Evolutionary conservation across 257 asterid species (phyloP).

Genomic region (Rubia yunnanensis): DNA sequence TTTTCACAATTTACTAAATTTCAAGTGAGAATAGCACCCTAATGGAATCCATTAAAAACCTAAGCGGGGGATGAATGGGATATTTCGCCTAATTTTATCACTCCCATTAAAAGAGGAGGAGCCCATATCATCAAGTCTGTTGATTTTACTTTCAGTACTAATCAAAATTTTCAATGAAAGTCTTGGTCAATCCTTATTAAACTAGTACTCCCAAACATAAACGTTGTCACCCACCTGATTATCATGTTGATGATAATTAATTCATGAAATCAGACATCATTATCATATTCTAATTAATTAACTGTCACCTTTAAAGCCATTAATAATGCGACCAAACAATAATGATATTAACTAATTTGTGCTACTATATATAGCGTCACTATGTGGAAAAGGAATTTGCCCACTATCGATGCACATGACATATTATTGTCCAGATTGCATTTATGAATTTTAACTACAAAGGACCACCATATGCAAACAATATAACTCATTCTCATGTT

Average conservation of each 20-base stretch:
- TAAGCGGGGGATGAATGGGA: neutral
- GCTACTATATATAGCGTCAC: neutral
- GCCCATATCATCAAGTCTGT: neutral
- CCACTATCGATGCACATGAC: neutral
- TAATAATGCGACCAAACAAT: neutral
- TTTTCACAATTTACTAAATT: too few species aligned
- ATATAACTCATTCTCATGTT: neutral
- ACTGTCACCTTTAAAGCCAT: neutral
- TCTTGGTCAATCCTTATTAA: neutral
- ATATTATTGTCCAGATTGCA: neutral
- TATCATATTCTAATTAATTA: neutral
- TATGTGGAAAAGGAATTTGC: neutral
- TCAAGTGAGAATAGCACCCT: neutral
- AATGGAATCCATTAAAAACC: neutral
- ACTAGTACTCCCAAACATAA: too few species aligned
- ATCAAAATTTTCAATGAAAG: neutral
- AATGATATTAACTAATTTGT: neutral
- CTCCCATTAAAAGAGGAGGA: neutral
- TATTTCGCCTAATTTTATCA: neutral
- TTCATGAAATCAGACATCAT: neutral
- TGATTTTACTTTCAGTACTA: neutral
- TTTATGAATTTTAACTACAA: neutral
- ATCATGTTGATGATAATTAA: neutral
- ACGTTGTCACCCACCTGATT: neutral
- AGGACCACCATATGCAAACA: conserved; percentile 9